Base-by-base conservation (phyloP, 1,139 yeast genomes). In the Groenewaldozyma auringiensis region DNA sequence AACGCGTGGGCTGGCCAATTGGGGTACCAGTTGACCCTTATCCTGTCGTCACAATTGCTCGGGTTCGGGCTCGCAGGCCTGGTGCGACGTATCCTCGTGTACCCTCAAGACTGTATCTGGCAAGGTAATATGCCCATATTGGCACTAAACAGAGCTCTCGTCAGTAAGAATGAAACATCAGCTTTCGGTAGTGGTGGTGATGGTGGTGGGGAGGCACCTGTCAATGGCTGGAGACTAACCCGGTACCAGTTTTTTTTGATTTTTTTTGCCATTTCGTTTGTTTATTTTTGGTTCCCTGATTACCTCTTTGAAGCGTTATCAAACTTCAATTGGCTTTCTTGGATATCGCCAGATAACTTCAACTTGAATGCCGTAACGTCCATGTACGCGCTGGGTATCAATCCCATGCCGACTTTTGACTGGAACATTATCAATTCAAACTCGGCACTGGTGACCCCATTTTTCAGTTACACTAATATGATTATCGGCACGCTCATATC, bases 31-130 rank as follows among this genome's bases (percentile, higher is more conserved):
- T 57, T 74, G 35, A 59, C 75, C 45, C 60, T 80, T 42, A 67
- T 74, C 3, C 55, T 78, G 37, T 68, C 80, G 2, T 71, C 82
- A 2, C 79, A 79, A 55, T 72, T 72, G 50, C 58, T 80, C 54
- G 85, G 86, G 21, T 73, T 78, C 53, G 81, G 82, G 1, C 69
- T 78, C 54, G 81, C 83, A 21, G 83, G 85, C 43, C 55, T 80
- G 29, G 63, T 77, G 61, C 70, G 83, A 55, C 69, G 69, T 46
- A 70, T 79, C 48, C 71, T 75, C 14, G 71, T 80, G 16, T 78
- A 78, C 54, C 83, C 84, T 18, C 63, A 69, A 13, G 68, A 70
- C 43, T 69, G 78, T 41, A 59, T 78, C 45, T 79, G 83, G 81
- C 82, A 83, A 45, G 68, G 75, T 3, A 56, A 69, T 39, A 59